Evolutionary conservation across 371 early-diverging fungal species (phyloP), one percentile per base, ranked within the genome.

Genomic region (Mortierella sp.): DNA sequence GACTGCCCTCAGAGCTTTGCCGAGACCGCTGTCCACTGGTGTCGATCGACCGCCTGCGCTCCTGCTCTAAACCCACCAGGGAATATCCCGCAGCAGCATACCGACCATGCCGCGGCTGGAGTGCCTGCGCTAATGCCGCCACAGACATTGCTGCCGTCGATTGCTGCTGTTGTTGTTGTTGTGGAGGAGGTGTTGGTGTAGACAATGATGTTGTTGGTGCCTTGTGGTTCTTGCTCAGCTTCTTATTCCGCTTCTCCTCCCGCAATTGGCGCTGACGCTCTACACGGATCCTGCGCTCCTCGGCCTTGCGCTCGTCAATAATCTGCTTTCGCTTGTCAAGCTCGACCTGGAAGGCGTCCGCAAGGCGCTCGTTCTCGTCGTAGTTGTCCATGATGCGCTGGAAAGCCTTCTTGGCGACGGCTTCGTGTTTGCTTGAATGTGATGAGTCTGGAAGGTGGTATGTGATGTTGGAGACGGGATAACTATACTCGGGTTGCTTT

Each of bases 401-500:
- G 31, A 82, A 81, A 28, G 86, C 86, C 26, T 67, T 78, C 53
- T 76, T 69, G 5, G 82, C 76, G 28, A 79, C 75, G 46, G 74
- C 71, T 6, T 64, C 72, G 37, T 34, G n/a, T 5, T 48, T 31
- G 9, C 72, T 43, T n/a, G 37, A 64, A 51, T 76, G 53, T 31
- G 64, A 10, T 64, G 54, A 43, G 13, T 46, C 34, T 75, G 19
- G 79, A 76, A 86, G 55, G 40, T 82, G 77, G 55, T 86, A 86
- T 16, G 86, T n/a, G 46, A 86, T 82, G 43, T 86, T 86, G 70
- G 76, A 82, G 69, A 75, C n/a, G 9, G 86, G 86, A 26, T 82
- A 74, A 11, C 57, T 31, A 67, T 86, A 86, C 21, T 78, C 78
- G 37, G 82, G 70, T 54, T 72, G 75, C n/a, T 75, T 76, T 64